A percentile compares a stretch with the other conserved stretches of the same genome.
Evolutionary conservation across 768 basidiomycete genomes (phyloP).

Genomic region (Gloeophyllum trabeum): DNA sequence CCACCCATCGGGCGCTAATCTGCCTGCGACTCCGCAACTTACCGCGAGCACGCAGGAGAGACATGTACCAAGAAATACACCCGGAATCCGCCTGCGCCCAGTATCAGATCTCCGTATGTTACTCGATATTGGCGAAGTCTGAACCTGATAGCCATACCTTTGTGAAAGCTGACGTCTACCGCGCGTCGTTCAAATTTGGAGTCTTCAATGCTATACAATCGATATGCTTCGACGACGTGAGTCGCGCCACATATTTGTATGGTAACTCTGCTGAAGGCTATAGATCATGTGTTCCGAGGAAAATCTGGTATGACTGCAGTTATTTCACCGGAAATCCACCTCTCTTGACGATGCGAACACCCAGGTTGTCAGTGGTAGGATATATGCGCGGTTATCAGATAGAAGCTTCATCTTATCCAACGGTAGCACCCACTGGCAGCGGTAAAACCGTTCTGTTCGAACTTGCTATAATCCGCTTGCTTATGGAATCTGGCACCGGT

Average conservation of each 20-base stretch:
- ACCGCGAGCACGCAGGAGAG: too few relatives aligned
- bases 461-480: slow-evolving; percentile 71
- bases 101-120: slow-evolving; percentile 63
- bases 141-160: not conserved
- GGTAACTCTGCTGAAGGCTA: slow-evolving; percentile 29
- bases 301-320: slow-evolving; percentile 65
- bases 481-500: slow-evolving; percentile 29
- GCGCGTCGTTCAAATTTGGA: slow-evolving; percentile 75
- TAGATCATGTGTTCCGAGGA: slow-evolving; percentile 44
- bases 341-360: too few relatives aligned
- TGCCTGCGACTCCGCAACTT: too few relatives aligned
- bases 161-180: slow-evolving; percentile 67
- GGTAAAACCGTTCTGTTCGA: slow-evolving; percentile 97
- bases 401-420: too few relatives aligned
- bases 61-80: slow-evolving; percentile 26
- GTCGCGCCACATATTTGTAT: slow-evolving; percentile 11
- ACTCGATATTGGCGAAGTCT: not conserved
- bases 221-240: slow-evolving; percentile 64
- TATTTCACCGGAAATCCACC: too few relatives aligned
- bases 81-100: slow-evolving; percentile 46
- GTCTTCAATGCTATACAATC: slow-evolving; percentile 92
- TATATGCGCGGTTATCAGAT: not conserved
- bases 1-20: too few relatives aligned
- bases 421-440: slow-evolving; percentile 83
- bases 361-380: slow-evolving; percentile 63